Conservation (phyloP, 805 yeast genomes). For the Wickerhamiella kurtzmanii region DNA sequence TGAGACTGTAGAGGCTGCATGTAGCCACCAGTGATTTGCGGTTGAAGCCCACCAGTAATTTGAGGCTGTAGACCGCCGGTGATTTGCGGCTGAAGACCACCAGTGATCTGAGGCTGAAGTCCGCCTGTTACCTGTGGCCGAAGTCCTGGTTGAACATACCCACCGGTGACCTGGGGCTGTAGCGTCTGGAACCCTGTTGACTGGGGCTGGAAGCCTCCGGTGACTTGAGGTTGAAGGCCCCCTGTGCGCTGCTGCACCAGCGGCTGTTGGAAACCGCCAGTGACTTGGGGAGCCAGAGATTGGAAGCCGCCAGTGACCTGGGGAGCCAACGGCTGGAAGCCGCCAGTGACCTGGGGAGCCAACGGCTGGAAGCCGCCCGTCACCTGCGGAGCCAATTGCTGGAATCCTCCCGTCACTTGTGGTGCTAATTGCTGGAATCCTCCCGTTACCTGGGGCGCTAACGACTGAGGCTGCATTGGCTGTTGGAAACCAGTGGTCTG, state of each 20-base stretch:
- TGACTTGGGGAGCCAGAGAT: constrained; percentile 19
- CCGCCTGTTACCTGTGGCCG: constrained; percentile 61
- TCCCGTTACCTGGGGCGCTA: constrained; percentile 17
- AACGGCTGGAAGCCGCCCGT: constrained; percentile 7
- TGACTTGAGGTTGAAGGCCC: constrained; percentile 45
- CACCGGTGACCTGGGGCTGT: constrained; percentile 29
- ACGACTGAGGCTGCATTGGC: constrained; percentile 22
- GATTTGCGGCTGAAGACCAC: constrained; percentile 15
- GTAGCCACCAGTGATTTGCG: constrained; percentile 19
- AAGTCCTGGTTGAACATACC: constrained; percentile 21
- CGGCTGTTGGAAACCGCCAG: constrained; percentile 25
- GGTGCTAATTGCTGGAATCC: constrained; percentile 17
- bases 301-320: constrained; percentile 16
- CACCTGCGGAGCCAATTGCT: constrained; percentile 9
- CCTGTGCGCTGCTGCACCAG: constrained; percentile 13
- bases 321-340: constrained; percentile 6
- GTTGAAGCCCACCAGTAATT: constrained; percentile 16
- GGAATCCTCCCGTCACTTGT: constrained; percentile 21
- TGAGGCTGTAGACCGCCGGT: constrained; percentile 23
- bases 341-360: constrained; percentile 18
- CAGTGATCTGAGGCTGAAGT: constrained; percentile 12
- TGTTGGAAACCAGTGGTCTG: constrained; percentile 20
- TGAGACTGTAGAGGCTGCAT: constrained; percentile 25
- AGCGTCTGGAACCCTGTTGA: no score
- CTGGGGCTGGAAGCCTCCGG: constrained; percentile 33